Evolutionary conservation across 805 yeast species (phyloP).

Genomic region (Kodamaea neixiangensis): DNA sequence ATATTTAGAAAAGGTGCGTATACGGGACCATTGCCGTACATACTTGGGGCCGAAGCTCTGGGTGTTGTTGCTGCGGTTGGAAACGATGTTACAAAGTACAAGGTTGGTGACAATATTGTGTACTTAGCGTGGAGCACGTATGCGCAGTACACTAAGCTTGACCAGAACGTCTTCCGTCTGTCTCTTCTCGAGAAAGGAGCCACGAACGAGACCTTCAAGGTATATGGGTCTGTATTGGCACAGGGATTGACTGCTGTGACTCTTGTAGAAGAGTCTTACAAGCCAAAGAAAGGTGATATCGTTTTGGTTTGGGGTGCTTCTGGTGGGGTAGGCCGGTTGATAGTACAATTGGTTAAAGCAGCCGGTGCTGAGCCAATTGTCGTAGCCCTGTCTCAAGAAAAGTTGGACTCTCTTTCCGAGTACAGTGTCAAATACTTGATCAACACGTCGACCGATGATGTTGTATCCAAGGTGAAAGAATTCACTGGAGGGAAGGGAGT

Average conservation of each 20-base stretch:
- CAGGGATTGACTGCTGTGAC: constrained; percentile 84
- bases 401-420: constrained; percentile 61
- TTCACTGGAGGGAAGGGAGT: constrained; percentile 70
- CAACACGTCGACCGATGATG: constrained; percentile 55
- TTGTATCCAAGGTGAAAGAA: constrained; percentile 54
- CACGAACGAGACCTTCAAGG: constrained; percentile 51
- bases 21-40: constrained; percentile 51
- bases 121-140: constrained; percentile 55
- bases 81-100: constrained; percentile 49
- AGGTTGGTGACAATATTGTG: constrained; percentile 72
- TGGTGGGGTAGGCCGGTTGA: constrained; percentile 84
- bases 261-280: constrained; percentile 64
- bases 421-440: constrained; percentile 79
- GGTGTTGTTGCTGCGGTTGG: constrained; percentile 76
- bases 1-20: constrained; percentile 83
- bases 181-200: constrained; percentile 50
- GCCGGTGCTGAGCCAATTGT: constrained; percentile 85
- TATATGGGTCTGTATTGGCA: constrained; percentile 60
- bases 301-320: constrained; percentile 91
- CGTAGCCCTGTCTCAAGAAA: constrained; percentile 75
- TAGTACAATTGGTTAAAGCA: constrained; percentile 61
- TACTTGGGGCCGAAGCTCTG: constrained; percentile 72
- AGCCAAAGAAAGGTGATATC: constrained; percentile 67
- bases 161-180: constrained; percentile 34
- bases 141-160: constrained; percentile 69